Percentiles rank a stretch among this genome's conserved stretches.
phyloP scores from a whole-genome alignment of 495 filamentous ascomycete species.

The Halenospora varia region DNA sequence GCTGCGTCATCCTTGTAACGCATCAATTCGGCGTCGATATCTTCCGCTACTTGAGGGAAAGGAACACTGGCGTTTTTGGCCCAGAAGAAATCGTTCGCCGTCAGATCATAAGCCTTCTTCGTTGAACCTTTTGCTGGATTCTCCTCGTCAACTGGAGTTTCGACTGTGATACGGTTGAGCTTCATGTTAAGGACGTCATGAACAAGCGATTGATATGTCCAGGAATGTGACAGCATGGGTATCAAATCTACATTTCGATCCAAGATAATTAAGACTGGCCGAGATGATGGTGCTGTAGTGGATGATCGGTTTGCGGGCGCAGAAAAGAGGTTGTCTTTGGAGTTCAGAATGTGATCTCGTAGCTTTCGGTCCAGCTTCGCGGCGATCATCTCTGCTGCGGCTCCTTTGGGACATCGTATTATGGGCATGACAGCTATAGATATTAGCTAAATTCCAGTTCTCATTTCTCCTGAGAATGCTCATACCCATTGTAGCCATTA shows the following conservation, averaged over 20 bases:
- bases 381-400: constrained; percentile 90
- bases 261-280: constrained; percentile 83
- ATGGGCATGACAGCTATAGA: constrained; percentile 68
- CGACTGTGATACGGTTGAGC: constrained; percentile 94
- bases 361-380: constrained; percentile 93
- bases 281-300: constrained; percentile 53
- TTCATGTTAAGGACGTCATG: constrained; percentile 93
- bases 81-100: constrained; percentile 95
- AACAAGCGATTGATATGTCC: constrained; percentile 96
- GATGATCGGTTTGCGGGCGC: constrained; percentile 43
- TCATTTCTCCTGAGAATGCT: background rate
- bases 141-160: constrained; percentile 70
- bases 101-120: constrained; percentile 87
- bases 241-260: constrained; percentile 95
- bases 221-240: constrained; percentile 98
- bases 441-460: constrained; percentile 38
- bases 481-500: constrained; percentile 91
- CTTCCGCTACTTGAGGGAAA: constrained; percentile 95
- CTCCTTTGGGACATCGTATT: constrained; percentile 86
- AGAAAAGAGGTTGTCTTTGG: constrained; percentile 92
- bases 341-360: constrained; percentile 93
- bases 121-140: constrained; percentile 65
- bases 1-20: constrained; percentile 94
- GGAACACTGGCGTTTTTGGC: constrained; percentile 86
- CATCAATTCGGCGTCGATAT: constrained; percentile 88